These are phyloP conservation scores for Cercospora sp. DNA, from an alignment of 2,329 filamentous ascomycete species.

Conservation along the genomic window DNA sequence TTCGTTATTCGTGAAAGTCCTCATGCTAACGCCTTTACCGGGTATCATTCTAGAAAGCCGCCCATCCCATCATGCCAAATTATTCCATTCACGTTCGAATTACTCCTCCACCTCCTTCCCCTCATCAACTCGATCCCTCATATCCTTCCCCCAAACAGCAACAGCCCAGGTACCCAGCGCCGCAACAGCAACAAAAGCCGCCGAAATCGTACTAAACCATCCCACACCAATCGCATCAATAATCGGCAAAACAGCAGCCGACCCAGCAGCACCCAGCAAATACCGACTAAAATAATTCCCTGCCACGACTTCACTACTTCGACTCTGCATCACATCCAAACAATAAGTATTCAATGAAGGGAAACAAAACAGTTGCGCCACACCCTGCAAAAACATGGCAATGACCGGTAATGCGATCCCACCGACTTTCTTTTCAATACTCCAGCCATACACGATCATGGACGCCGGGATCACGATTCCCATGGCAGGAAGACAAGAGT, in stretches of 20 bases:
- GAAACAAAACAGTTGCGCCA: conserved; percentile 74
- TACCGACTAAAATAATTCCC: conserved; percentile 81
- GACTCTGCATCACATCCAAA: conserved; percentile 74
- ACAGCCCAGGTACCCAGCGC: conserved; percentile 51
- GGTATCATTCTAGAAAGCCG: not conserved
- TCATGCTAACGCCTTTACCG: not conserved
- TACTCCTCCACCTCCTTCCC: conserved; percentile 23
- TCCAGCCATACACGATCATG: conserved; percentile 71
- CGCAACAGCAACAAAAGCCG: conserved; percentile 54
- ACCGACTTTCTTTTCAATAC: conserved; percentile 56
- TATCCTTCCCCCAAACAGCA: conserved; percentile 26
- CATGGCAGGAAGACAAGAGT: conserved; percentile 59
- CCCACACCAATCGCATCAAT: conserved; percentile 75
- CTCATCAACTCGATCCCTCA: conserved; percentile 29
- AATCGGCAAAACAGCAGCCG: conserved; percentile 71
- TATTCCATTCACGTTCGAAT: not conserved
- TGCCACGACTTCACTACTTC: conserved; percentile 68
- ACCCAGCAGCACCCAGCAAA: conserved; percentile 69
- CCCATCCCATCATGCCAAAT: not conserved
- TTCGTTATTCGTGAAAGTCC: not conserved
- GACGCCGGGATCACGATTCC: conserved; percentile 59
- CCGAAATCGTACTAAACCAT: conserved; percentile 74
- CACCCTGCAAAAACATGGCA: conserved; percentile 72
- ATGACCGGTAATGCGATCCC: conserved; percentile 66
- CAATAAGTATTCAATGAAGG: conserved; percentile 78